These are phyloP conservation scores for Haematococcus sp. DNA, from an alignment of 139 green algal genomes.

Conservation along the genomic window DNA sequence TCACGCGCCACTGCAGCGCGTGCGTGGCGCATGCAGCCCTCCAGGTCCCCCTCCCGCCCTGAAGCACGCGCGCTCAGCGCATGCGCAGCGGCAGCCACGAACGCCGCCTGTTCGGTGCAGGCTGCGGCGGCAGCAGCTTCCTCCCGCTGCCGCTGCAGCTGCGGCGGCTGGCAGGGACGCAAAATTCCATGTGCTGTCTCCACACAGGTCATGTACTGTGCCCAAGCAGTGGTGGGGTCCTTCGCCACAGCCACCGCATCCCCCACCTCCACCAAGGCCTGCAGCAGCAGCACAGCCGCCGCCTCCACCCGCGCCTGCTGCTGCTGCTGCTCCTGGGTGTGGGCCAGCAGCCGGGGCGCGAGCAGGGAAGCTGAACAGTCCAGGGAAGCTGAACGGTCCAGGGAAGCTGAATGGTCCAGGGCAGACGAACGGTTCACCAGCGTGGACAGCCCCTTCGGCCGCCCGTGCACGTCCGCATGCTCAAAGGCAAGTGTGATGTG, in stretches of 20 bases:
- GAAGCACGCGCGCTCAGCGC: background rate
- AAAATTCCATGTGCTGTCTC: no score
- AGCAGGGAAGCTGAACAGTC: no score
- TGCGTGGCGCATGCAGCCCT: background rate
- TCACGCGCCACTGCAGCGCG: background rate
- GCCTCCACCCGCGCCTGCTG: background rate
- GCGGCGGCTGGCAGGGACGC: no score
- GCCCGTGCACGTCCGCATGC: background rate
- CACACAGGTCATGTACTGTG: background rate
- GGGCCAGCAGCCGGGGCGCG: no score
- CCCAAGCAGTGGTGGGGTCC: background rate
- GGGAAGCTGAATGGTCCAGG: no score
- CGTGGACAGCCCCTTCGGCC: background rate
- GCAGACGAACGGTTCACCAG: background rate
- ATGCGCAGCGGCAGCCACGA: background rate
- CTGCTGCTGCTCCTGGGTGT: no score
- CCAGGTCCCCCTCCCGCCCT: background rate
- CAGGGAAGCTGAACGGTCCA: no score
- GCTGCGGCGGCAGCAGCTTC: no score
- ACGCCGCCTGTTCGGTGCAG: background rate
- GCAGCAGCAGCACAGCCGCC: background rate
- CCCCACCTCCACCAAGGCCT: background rate
- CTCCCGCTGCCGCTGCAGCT: no score
- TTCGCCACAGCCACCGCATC: background rate
- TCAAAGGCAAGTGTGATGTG: slow-evolving; percentile 37